Evolutionary conservation across 495 filamentous ascomycete genomes (phyloP), one percentile per base, ranked within the genome.

Genomic region (Penicillium taxi): DNA sequence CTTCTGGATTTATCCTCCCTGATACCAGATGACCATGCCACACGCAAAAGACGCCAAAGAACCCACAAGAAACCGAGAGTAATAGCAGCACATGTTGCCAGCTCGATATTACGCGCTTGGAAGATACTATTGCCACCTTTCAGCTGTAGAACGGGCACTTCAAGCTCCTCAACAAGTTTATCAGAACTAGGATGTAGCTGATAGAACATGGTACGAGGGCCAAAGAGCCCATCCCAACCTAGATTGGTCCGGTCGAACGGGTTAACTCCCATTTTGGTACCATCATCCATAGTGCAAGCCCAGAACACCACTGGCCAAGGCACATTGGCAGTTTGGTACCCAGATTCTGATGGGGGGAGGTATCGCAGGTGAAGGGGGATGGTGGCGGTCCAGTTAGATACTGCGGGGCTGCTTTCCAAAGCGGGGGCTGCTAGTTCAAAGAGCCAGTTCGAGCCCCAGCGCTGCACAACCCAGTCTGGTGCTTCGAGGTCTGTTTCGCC

Each of bases 401-500:
- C 18, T 15, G 26, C 22, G 24, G 15, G 9, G 5, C 24, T 20
- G 27, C 45, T 34, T 23, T 50, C 44, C 11, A 35, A 35, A 9
- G 50, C 9, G 5, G 50, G 79, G 9, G 68, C 70, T 0, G 76
- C 71, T 12, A 98, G 70, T 50, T 94, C 81, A 13, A 95, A 48
- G 9, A 96, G 72, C 37, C 89, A 66, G 8, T 73, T 76, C 9
- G 80, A 86, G 13, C 91, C 91, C 93, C 91, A 96, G 38, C 69
- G 52, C 16, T 69, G 53, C 27, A 84, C 67, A 8, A 77, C 76
- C 70, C 91, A 98, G 44, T 81, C 80, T 7, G 91, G 91, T 0
- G 86, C 86, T 61, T 98, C 91, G 31, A 98, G 86, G 46, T 96
- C 91, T 3, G 86, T 86, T 27, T 86, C 86, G 26, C 86, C 80